Percentiles rank a stretch among this genome's conserved stretches.
Evolutionary conservation across 2,329 filamentous ascomycete genomes (phyloP).

Genomic region (Colletotrichum orbiculare): DNA sequence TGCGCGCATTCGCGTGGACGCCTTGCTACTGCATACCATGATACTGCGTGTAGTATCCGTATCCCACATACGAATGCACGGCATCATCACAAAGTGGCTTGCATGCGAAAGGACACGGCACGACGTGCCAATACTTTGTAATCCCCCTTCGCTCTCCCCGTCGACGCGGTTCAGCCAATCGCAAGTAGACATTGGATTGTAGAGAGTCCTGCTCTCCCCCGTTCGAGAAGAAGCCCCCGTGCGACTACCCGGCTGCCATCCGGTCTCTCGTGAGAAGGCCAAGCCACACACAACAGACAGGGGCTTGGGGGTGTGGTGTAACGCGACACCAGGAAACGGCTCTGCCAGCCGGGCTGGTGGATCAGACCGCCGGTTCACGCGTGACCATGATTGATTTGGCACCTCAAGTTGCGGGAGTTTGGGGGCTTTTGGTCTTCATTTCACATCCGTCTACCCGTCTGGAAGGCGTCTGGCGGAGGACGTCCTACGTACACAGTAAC

Average conservation of each 20-base stretch:
- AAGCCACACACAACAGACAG: slow-evolving; percentile 13
- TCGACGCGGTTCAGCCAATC: slow-evolving; percentile 15
- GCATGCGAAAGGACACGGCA: slow-evolving; percentile 10
- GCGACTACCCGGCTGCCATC: neutral
- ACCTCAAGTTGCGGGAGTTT: slow-evolving; percentile 23
- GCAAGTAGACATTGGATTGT: neutral
- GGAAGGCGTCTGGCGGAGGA: slow-evolving; percentile 3
- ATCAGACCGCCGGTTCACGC: slow-evolving; percentile 28
- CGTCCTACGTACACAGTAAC: too few species aligned
- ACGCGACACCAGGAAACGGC: slow-evolving; percentile 2
- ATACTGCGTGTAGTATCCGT: too few species aligned
- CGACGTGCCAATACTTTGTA: slow-evolving; percentile 22
- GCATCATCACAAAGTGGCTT: slow-evolving; percentile 33
- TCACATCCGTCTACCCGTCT: neutral
- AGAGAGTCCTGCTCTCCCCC: too few species aligned
- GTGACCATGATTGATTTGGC: slow-evolving; percentile 16
- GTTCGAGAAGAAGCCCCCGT: slow-evolving; percentile 11
- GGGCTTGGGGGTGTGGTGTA: neutral
- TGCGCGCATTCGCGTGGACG: slow-evolving; percentile 9
- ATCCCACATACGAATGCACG: slow-evolving; percentile 16
- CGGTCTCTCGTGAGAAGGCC: slow-evolving; percentile 27
- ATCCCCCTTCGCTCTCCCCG: slow-evolving; percentile 20
- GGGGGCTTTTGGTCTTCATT: slow-evolving; percentile 8
- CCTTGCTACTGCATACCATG: neutral
- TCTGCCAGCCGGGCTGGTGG: slow-evolving; percentile 21